phyloP scores from a whole-genome alignment of 495 filamentous ascomycete species.

The Zalerion maritima region DNA sequence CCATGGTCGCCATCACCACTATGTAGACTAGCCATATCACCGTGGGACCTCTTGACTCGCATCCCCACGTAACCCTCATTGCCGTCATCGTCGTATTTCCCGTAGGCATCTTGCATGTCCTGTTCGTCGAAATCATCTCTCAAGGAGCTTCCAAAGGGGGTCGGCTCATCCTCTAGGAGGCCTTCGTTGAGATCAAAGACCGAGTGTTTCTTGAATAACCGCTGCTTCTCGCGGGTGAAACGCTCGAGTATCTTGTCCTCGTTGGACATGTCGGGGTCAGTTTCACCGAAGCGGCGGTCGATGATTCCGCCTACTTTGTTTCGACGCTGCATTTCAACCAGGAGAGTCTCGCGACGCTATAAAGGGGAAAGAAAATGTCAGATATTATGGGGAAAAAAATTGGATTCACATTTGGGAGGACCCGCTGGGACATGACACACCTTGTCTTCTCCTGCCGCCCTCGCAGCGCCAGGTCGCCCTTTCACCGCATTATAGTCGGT shows the following conservation, averaged over 20 bases:
- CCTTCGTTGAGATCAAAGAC: slow-evolving; percentile 70
- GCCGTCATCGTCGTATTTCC: slow-evolving; percentile 50
- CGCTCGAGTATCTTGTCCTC: slow-evolving; percentile 88
- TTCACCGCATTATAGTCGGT: slow-evolving; percentile 34
- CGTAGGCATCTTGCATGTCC: slow-evolving; percentile 36
- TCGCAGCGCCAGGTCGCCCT: slow-evolving; percentile 65
- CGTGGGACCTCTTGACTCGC: slow-evolving; percentile 47
- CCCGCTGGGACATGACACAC: slow-evolving; percentile 31
- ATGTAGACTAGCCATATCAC: slow-evolving; percentile 25
- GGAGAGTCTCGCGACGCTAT: slow-evolving; percentile 61
- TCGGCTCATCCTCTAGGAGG: too few species aligned
- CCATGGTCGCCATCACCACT: slow-evolving; percentile 26
- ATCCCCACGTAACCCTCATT: slow-evolving; percentile 31
- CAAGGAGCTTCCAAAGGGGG: slow-evolving; percentile 68
- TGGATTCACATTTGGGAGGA: not conserved
- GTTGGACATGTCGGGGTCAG: slow-evolving; percentile 82
- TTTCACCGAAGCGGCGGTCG: slow-evolving; percentile 90
- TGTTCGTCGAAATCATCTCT: slow-evolving; percentile 62
- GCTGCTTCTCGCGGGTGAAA: slow-evolving; percentile 73
- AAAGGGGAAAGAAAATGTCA: slow-evolving; percentile 5
- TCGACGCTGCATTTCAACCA: slow-evolving; percentile 70
- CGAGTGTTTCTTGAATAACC: slow-evolving; percentile 49
- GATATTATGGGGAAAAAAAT: too few species aligned
- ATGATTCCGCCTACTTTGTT: slow-evolving; percentile 86
- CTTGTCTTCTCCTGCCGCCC: slow-evolving; percentile 74